Evolutionary conservation across 2,329 filamentous ascomycete species (phyloP).

Genomic region (Geoglossum cookeanum): DNA sequence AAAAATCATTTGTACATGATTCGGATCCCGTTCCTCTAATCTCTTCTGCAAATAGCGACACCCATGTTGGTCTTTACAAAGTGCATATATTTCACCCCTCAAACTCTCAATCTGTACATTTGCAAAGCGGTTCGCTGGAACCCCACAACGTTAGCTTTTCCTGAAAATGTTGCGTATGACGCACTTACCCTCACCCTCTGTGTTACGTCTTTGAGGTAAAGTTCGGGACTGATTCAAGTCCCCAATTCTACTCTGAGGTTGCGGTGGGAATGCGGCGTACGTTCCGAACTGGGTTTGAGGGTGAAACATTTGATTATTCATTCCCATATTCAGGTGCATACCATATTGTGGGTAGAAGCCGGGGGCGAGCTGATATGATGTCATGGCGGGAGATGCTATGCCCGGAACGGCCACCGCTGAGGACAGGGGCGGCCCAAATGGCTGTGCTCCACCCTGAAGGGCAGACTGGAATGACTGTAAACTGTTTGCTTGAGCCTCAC

Average conservation of each 20-base stretch:
- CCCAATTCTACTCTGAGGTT: neutral
- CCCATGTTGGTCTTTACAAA: conserved; percentile 96
- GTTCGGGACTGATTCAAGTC: conserved; percentile 50
- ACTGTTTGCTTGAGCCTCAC: neutral
- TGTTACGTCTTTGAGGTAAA: conserved; percentile 54
- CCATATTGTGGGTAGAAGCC: conserved; percentile 11
- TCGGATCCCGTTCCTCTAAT: conserved; percentile 69
- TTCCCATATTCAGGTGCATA: conserved; percentile 3
- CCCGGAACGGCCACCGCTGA: neutral
- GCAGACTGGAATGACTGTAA: conserved; percentile 46
- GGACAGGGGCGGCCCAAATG: conserved; percentile 44
- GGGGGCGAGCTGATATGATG: conserved; percentile 9
- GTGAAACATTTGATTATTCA: conserved; percentile 12
- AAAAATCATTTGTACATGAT: conserved; percentile 84
- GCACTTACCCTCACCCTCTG: conserved; percentile 43
- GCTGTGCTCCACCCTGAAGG: conserved; percentile 59
- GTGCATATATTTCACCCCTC: conserved; percentile 62
- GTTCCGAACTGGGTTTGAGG: conserved; percentile 25
- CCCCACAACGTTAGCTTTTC: conserved; percentile 15
- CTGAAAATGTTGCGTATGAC: neutral
- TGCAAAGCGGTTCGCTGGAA: conserved; percentile 42
- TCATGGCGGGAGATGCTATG: conserved; percentile 3
- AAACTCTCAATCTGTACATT: conserved; percentile 69
- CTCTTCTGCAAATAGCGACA: conserved; percentile 96
- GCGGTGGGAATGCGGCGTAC: conserved; percentile 33